Evolutionary conservation across 371 early-diverging fungal species (phyloP).

Genomic region (Syncephalastrum contaminatum): DNA sequence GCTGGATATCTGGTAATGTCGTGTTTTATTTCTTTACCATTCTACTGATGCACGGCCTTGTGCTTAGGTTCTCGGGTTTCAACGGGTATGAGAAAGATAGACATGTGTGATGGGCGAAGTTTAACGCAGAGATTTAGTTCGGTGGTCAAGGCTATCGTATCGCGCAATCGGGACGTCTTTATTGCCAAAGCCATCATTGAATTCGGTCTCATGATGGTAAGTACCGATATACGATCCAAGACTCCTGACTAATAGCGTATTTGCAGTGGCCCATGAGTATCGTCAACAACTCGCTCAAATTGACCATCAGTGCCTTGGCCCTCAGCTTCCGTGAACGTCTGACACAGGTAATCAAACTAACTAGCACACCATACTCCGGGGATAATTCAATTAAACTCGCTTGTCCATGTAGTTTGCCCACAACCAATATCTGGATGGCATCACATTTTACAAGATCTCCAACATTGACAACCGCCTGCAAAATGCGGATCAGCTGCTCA

Average conservation of each 20-base stretch:
- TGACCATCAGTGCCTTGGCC: slow-evolving; percentile 69
- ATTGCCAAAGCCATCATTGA: slow-evolving; percentile 64
- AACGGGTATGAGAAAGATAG: slow-evolving; percentile 47
- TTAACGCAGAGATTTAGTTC: slow-evolving; percentile 21
- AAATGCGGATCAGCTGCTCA: slow-evolving; percentile 84
- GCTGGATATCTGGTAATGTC: slow-evolving; percentile 71
- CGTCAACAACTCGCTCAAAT: slow-evolving; percentile 73
- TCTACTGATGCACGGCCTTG: background rate
- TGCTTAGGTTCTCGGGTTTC: slow-evolving; percentile 64
- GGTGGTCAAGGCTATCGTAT: slow-evolving; percentile 75
- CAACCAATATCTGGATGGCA: slow-evolving; percentile 77
- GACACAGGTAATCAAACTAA: slow-evolving; percentile 49
- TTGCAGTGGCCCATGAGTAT: slow-evolving; percentile 74
- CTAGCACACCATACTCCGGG: background rate
- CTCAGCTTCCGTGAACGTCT: slow-evolving; percentile 78
- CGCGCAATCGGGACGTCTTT: slow-evolving; percentile 62
- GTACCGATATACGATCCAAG: background rate
- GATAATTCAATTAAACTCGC: background rate
- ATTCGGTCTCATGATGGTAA: slow-evolving; percentile 77
- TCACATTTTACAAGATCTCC: slow-evolving; percentile 80
- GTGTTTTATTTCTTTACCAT: background rate
- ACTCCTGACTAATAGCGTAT: background rate
- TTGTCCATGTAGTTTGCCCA: slow-evolving; percentile 64
- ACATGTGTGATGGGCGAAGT: background rate
- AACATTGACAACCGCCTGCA: slow-evolving; percentile 78